A percentile compares a stretch with the other conserved stretches of the same genome.
These are phyloP conservation scores for Aleurites moluccanus DNA, from an alignment of 441 rosid genomes.

Conservation along the genomic window DNA sequence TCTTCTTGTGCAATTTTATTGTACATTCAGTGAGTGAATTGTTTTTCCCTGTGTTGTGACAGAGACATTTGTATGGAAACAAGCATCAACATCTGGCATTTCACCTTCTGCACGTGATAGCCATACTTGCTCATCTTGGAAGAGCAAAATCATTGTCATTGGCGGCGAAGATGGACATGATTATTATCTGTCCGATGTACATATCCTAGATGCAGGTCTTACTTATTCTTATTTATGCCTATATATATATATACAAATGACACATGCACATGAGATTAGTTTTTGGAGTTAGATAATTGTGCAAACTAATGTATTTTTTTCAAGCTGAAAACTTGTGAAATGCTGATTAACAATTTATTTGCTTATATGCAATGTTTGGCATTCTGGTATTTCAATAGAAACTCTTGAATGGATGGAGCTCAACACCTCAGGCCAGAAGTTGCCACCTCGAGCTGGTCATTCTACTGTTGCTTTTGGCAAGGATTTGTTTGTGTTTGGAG, in stretches of 20 bases:
- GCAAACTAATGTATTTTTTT: slow-evolving; percentile 2
- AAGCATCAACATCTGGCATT: slow-evolving; percentile 64
- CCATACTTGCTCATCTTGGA: slow-evolving; percentile 96
- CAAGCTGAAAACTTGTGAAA: slow-evolving; percentile 12
- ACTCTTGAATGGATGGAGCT: slow-evolving; percentile 89
- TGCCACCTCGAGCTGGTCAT: slow-evolving; percentile 97
- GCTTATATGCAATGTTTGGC: slow-evolving; percentile 23
- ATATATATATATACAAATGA: not conserved
- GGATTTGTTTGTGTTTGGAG: slow-evolving; percentile 86
- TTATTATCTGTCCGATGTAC: slow-evolving; percentile 89
- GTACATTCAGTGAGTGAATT: not conserved
- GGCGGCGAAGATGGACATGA: slow-evolving; percentile 98
- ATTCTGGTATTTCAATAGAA: slow-evolving; percentile 41
- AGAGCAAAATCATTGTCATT: slow-evolving; percentile 72
- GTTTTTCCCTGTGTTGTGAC: slow-evolving; percentile 27
- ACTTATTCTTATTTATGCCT: not conserved
- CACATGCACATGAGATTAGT: not conserved
- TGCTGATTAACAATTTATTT: slow-evolving; percentile 1
- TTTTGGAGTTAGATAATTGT: not conserved
- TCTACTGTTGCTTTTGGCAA: slow-evolving; percentile 83
- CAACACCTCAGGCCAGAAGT: slow-evolving; percentile 61
- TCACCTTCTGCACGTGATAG: slow-evolving; percentile 95
- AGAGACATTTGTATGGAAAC: slow-evolving; percentile 94
- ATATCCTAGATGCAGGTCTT: slow-evolving; percentile 90
- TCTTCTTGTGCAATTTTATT: not conserved